A percentile compares a stretch with the other conserved stretches of the same genome.
phyloP scores from a whole-genome alignment of 2,329 filamentous ascomycete genomes.

The Cercospora beticola region DNA sequence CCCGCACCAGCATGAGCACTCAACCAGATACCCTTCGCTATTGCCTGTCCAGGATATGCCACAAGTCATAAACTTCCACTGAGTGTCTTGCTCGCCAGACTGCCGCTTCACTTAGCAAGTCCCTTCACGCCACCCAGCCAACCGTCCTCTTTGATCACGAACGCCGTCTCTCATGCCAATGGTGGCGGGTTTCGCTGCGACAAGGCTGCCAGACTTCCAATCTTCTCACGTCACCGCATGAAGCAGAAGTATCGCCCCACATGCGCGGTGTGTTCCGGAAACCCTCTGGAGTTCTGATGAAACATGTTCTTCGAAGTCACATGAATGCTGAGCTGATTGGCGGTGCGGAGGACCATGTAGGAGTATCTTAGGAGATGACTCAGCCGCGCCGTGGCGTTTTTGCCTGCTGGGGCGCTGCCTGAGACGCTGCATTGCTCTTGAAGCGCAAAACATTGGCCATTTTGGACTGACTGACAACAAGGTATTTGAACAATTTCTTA shows the following conservation, averaged over 20 bases:
- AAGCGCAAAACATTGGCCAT: no score
- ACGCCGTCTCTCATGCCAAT: conserved; percentile 78
- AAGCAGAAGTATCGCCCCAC: conserved; percentile 77
- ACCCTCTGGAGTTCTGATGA: conserved; percentile 54
- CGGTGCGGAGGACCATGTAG: no score
- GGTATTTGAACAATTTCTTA: no score
- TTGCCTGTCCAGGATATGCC: neutral
- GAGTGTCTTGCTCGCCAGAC: conserved; percentile 74
- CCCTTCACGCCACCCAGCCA: conserved; percentile 31
- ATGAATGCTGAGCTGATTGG: no score
- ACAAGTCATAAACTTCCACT: conserved; percentile 49
- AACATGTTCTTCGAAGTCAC: no score
- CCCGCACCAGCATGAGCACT: neutral
- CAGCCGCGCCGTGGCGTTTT: no score
- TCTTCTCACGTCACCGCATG: conserved; percentile 76
- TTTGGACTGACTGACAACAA: no score
- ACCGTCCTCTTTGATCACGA: conserved; percentile 61
- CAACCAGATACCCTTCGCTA: neutral
- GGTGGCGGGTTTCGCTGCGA: conserved; percentile 63
- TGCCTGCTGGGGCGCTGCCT: no score
- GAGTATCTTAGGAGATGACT: no score
- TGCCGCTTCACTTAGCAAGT: conserved; percentile 53
- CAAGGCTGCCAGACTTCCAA: conserved; percentile 71
- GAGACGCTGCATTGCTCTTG: no score
- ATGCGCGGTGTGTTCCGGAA: conserved; percentile 83